Conservation (phyloP, 345 rosid genomes). For the Arabidopsis suecica region DNA sequence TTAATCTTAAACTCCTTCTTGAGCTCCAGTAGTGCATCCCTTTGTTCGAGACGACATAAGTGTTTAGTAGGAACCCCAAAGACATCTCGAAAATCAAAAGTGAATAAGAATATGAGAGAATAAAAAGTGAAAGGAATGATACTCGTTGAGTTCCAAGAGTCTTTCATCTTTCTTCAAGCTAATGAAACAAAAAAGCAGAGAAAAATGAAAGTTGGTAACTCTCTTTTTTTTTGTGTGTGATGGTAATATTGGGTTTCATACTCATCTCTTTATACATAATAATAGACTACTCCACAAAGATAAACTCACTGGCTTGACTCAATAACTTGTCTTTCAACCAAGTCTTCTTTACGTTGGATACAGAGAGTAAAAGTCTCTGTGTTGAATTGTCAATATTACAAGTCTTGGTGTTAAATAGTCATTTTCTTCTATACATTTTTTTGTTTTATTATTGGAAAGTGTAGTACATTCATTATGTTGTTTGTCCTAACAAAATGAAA, state of each 20-base stretch:
- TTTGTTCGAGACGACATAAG: constrained; percentile 3
- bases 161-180: background rate
- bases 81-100: background rate
- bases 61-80: background rate
- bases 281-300: background rate
- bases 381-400: too few relatives aligned
- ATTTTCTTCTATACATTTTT: too few relatives aligned
- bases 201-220: background rate
- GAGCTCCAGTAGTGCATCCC: constrained; percentile 8
- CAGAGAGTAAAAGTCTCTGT: constrained; percentile 13
- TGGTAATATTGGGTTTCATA: background rate
- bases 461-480: too few relatives aligned
- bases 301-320: background rate
- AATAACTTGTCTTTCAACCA: background rate
- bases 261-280: background rate
- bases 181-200: background rate
- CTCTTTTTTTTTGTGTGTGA: background rate
- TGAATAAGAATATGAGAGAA: background rate
- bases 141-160: constrained; percentile 9
- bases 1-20: constrained; percentile 1
- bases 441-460: too few relatives aligned
- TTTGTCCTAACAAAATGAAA: too few relatives aligned
- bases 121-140: background rate
- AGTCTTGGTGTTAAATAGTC: too few relatives aligned
- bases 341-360: background rate